Evolutionary conservation across 2,329 filamentous ascomycete genomes (phyloP).

Genomic region (Diaporthe nobilis): DNA sequence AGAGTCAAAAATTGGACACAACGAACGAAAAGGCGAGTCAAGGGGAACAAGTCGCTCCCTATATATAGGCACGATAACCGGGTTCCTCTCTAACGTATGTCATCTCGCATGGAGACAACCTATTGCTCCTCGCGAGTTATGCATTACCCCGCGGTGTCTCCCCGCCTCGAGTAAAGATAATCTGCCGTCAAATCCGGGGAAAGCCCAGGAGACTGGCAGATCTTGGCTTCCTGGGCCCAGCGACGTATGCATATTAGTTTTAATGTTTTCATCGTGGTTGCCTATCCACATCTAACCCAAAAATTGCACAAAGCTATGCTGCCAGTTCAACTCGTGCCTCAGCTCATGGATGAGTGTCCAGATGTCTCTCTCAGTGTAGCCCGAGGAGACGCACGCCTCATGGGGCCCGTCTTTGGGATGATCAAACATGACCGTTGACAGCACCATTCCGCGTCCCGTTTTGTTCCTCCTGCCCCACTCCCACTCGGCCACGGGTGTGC

Average conservation of each 20-base stretch:
- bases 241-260: neutral
- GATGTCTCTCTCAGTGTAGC: slow-evolving; percentile 7
- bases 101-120: neutral
- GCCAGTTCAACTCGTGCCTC: slow-evolving; percentile 31
- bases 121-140: neutral
- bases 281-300: slow-evolving; percentile 14
- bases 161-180: neutral
- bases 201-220: neutral
- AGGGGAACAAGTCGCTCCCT: neutral
- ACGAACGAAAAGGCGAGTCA: neutral
- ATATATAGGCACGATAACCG: neutral
- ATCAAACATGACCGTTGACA: slow-evolving; percentile 28
- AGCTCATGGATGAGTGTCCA: neutral
- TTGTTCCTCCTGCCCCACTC: slow-evolving; percentile 11
- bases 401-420: slow-evolving; percentile 1
- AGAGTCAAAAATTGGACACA: neutral
- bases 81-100: neutral
- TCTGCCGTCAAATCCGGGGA: neutral
- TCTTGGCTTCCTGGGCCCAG: slow-evolving; percentile 39
- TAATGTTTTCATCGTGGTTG: neutral
- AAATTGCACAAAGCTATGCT: slow-evolving; percentile 31
- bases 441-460: slow-evolving; percentile 9
- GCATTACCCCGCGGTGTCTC: slow-evolving; percentile 8
- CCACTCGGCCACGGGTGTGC: slow-evolving; percentile 27
- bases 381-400: slow-evolving; percentile 3